Percentiles rank a stretch among this genome's conserved stretches.
Conservation (phyloP, 495 filamentous ascomycete species). For the Hamigera avellanea region DNA sequence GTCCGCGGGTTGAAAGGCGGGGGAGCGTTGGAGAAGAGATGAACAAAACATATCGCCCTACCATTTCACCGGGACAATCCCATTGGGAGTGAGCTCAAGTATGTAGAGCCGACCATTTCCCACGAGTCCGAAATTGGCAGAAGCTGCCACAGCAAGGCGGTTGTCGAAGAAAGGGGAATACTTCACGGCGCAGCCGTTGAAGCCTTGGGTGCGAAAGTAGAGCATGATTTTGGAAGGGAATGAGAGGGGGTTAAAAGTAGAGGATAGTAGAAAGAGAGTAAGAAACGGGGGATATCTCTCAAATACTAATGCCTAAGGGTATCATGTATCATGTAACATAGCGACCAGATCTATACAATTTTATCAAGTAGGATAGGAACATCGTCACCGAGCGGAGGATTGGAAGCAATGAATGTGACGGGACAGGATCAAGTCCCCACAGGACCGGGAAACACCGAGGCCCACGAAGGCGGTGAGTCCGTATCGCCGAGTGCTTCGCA, state of each 20-base stretch:
- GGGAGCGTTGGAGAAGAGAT: not conserved
- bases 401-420: too few relatives aligned
- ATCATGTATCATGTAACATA: constrained; percentile 1
- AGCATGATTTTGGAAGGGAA: constrained; percentile 50
- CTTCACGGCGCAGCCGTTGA: constrained; percentile 88
- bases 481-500: too few relatives aligned
- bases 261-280: not conserved
- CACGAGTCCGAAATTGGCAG: constrained; percentile 90
- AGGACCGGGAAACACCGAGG: too few relatives aligned
- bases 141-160: constrained; percentile 72
- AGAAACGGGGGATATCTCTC: not conserved
- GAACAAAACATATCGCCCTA: constrained; percentile 13
- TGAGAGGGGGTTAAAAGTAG: not conserved
- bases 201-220: constrained; percentile 84
- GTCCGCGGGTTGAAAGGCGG: constrained; percentile 2
- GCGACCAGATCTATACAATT: too few relatives aligned
- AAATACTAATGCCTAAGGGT: not conserved
- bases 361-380: too few relatives aligned
- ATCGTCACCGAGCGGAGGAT: too few relatives aligned
- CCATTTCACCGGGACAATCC: constrained; percentile 74
- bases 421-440: too few relatives aligned
- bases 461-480: too few relatives aligned
- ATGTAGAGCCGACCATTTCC: constrained; percentile 87
- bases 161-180: constrained; percentile 98
- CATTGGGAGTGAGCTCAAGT: constrained; percentile 65